Evolutionary conservation across 306 rosid genomes (phyloP).

Genomic region (Aeschynomene evenia): DNA sequence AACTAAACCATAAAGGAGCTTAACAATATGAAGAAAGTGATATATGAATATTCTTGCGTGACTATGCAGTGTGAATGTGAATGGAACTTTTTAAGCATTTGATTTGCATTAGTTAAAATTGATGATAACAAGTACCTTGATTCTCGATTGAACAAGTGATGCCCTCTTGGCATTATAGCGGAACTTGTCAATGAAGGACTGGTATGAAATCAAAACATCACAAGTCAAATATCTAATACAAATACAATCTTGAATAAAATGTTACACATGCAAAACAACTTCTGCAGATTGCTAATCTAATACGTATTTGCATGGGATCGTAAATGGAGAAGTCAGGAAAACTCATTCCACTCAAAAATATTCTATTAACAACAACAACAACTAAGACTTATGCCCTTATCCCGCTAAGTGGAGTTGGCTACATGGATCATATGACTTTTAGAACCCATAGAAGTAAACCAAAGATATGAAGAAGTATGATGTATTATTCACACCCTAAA

Average conservation of each 20-base stretch:
- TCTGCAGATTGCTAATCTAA: slow-evolving; percentile 1
- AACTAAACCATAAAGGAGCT: slow-evolving; percentile 16
- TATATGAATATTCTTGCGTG: background rate
- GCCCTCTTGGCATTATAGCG: slow-evolving; percentile 99
- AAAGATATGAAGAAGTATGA: too few species aligned
- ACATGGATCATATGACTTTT: too few species aligned
- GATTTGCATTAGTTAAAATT: slow-evolving; percentile 10
- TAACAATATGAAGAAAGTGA: slow-evolving; percentile 3
- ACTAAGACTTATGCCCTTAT: too few species aligned
- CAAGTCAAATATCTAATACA: slow-evolving; percentile 40
- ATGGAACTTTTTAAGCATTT: slow-evolving; percentile 8
- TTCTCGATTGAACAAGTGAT: slow-evolving; percentile 98
- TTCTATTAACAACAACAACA: background rate
- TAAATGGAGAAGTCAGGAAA: slow-evolving; percentile 5
- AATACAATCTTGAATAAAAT: slow-evolving; percentile 30
- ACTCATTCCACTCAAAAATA: background rate
- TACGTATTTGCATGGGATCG: background rate
- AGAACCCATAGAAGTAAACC: too few species aligned
- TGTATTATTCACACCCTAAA: too few species aligned
- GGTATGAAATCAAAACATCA: slow-evolving; percentile 37
- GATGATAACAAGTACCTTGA: slow-evolving; percentile 65
- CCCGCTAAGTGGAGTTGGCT: too few species aligned
- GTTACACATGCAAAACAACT: slow-evolving; percentile 12
- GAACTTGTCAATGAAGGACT: slow-evolving; percentile 96
- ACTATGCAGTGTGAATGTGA: background rate